phyloP scores from a whole-genome alignment of 192 early-diverging fungal genomes.

The Spizellomyces sp. region DNA sequence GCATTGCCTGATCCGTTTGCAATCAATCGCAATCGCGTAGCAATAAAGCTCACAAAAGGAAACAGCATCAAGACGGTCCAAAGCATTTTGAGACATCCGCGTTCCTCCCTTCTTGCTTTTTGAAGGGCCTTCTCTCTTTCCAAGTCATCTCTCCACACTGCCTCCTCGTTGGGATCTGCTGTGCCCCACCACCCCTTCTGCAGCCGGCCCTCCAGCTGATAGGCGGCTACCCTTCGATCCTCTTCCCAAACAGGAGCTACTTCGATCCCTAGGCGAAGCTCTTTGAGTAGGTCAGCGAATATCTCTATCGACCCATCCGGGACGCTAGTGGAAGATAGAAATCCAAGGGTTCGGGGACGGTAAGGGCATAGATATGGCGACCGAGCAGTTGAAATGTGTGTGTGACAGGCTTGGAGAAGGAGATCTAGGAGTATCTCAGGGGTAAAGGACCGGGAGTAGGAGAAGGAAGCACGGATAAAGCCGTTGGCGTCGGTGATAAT shows the following conservation, averaged over 20 bases:
- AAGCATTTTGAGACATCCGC: neutral
- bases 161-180: constrained; percentile 14
- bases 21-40: neutral
- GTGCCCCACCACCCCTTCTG: constrained; percentile 19
- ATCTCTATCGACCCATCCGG: constrained; percentile 16
- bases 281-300: constrained; percentile 11
- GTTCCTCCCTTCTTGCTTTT: neutral
- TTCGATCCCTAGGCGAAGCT: constrained; percentile 12
- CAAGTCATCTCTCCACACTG: constrained; percentile 3
- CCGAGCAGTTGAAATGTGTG: neutral
- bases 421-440: constrained; percentile 26
- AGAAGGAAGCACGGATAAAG: constrained; percentile 27
- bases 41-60: constrained; percentile 12
- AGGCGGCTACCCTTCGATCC: neutral
- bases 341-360: constrained; percentile 15
- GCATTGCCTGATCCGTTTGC: no score
- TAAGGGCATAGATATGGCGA: constrained; percentile 16
- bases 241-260: constrained; percentile 31
- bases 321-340: constrained; percentile 8
- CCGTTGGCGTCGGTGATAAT: constrained; percentile 26
- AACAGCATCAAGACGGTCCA: constrained; percentile 18
- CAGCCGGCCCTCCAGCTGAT: constrained; percentile 4
- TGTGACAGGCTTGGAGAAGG: constrained; percentile 21
- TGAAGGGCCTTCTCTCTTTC: neutral
- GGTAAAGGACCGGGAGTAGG: constrained; percentile 3